A percentile compares a stretch with the other conserved stretches of the same genome.
These are phyloP conservation scores for Thraustotheca clavata DNA, from an alignment of 352 stramenopile genomes.

Conservation along the genomic window DNA sequence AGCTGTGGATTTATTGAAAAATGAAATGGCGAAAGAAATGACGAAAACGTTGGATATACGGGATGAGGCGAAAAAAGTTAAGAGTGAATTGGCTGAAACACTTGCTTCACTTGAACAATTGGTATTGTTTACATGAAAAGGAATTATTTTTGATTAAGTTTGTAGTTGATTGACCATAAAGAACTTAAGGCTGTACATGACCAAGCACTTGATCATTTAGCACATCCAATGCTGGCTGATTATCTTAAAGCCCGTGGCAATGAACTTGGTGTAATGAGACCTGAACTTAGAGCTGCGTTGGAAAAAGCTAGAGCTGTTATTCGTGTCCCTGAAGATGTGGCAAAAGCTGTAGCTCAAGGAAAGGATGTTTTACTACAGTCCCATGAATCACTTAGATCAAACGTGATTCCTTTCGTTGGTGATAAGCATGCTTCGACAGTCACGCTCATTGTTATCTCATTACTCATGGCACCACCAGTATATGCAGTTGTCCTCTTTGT, in stretches of 20 bases:
- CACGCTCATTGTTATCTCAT: background rate
- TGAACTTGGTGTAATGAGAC: slow-evolving; percentile 11
- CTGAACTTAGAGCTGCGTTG: slow-evolving; percentile 7
- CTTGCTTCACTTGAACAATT: slow-evolving; percentile 6
- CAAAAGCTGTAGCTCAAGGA: background rate
- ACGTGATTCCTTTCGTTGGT: slow-evolving; percentile 1
- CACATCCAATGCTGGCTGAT: slow-evolving; percentile 16
- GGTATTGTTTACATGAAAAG: background rate
- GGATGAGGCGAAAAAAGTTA: background rate
- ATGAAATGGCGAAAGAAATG: slow-evolving; percentile 14
- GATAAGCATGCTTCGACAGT: slow-evolving; percentile 7
- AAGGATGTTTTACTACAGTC: slow-evolving; percentile 4
- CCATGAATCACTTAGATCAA: background rate
- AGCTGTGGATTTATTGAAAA: slow-evolving; percentile 9
- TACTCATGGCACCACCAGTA: slow-evolving; percentile 7
- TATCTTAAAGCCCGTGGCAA: slow-evolving; percentile 13
- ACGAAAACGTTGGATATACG: background rate
- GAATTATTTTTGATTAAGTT: background rate
- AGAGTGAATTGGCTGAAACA: background rate
- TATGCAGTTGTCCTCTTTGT: slow-evolving; percentile 14
- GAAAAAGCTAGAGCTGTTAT: slow-evolving; percentile 10
- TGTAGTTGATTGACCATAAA: slow-evolving; percentile 6
- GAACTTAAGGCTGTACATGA: background rate
- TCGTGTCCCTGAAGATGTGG: background rate
- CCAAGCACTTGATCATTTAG: slow-evolving; percentile 15